Base-by-base conservation (phyloP, 345 rosid species). In the Populus euphratica region DNA sequence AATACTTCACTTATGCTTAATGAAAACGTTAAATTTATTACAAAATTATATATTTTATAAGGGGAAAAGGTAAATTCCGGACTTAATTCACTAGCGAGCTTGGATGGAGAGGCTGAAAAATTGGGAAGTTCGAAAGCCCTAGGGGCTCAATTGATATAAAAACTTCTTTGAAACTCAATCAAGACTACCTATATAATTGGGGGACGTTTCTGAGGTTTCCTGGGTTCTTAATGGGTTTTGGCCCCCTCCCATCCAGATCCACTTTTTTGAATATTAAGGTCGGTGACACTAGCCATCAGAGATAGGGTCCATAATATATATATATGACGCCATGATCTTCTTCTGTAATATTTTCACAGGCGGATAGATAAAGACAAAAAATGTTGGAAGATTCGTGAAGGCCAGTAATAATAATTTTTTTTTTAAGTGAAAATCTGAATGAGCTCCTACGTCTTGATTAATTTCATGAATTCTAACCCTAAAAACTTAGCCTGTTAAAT, bases 211-310 rank as follows among this genome's bases (percentile, higher is more conserved):
- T 2, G 8, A 52, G 59, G 54, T 20, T 20, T 8, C 23, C 61
- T 11, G 21, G 18, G 25, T 6, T 52, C 0, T 52, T 0, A 59
- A 31, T 18, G 43, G 5, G 70, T 52, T 68, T 73, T 83, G 81
- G 56, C 81, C 50, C 83, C 84, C n/a, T 86, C 77, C 47, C 33
- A 13, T 10, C 17, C 25, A 39, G 64, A 80, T 88, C 83, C 86
- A 82, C 77, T 77, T 39, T 74, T 1, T 39, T 33, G 8, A 67
- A 35, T 71, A 6, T 14, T 39, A 31, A 33, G 72, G 86, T 80
- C 81, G 85, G 82, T 77, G 83, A 83, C 77, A 36, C 74, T 23
- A 23, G 74, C 18, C 23, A 21, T 35, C 70, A 31, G 18, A 10
- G 0, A 21, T 11, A 13, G 8, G 68, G 25, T 41, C 52, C 21